Conservation (phyloP, 2,329 filamentous ascomycete genomes). For the Colletotrichum navitas region DNA sequence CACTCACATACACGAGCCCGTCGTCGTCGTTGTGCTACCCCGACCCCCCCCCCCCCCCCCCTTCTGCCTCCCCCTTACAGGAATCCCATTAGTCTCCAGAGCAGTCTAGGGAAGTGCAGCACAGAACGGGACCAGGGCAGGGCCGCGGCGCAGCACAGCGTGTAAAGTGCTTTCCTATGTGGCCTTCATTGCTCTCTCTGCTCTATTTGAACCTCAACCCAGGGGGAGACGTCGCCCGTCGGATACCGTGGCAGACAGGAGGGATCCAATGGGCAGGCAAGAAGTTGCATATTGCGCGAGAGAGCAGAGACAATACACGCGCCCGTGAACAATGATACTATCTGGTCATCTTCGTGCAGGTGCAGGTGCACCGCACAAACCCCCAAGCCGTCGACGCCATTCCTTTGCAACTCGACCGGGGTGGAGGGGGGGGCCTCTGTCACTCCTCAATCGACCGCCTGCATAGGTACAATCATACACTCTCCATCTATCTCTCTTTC, state of each 20-base stretch:
- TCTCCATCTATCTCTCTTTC: no score
- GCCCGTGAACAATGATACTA: background rate
- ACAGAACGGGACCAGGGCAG: no score
- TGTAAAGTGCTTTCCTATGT: background rate
- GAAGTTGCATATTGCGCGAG: background rate
- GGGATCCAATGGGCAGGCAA: background rate
- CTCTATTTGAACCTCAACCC: background rate
- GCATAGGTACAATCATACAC: background rate
- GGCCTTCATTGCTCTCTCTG: no score
- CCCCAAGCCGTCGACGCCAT: no score
- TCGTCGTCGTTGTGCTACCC: background rate
- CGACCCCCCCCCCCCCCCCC: background rate
- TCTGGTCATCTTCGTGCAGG: background rate
- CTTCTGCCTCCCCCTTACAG: background rate
- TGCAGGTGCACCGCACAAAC: no score
- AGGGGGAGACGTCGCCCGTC: no score
- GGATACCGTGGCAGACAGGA: no score
- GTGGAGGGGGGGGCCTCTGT: background rate
- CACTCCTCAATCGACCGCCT: background rate
- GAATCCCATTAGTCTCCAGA: background rate
- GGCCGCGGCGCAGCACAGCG: background rate
- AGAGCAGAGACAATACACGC: background rate
- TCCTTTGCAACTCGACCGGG: no score
- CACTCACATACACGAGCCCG: background rate
- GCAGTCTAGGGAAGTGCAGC: background rate